A percentile compares a stretch with the other conserved stretches of the same genome.
Evolutionary conservation across 1,139 yeast species (phyloP).

Genomic region (Yamadazyma membranifaciens): DNA sequence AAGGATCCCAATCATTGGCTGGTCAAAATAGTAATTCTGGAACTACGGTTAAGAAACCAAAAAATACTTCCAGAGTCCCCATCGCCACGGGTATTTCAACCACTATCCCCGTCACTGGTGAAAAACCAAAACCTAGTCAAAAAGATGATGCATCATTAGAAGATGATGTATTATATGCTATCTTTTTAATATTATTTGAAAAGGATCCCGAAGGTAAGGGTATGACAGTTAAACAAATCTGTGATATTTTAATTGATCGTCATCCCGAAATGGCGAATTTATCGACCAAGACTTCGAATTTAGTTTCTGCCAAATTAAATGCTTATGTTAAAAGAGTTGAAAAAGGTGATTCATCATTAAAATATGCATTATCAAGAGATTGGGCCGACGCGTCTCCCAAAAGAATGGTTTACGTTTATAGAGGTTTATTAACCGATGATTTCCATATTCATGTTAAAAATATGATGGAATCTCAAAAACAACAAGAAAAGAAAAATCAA

Average conservation of each 20-base stretch:
- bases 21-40: neutral
- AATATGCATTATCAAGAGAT: conserved; percentile 74
- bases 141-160: conserved; percentile 61
- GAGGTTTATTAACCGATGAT: conserved; percentile 71
- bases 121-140: conserved; percentile 68
- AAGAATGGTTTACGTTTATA: conserved; percentile 82
- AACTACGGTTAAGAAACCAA: conserved; percentile 30
- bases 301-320: conserved; percentile 77
- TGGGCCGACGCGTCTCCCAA: conserved; percentile 90
- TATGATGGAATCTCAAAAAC: conserved; percentile 43
- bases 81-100: conserved; percentile 75
- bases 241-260: conserved; percentile 67
- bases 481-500: conserved; percentile 12
- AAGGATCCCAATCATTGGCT: neutral
- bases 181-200: conserved; percentile 67
- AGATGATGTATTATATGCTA: conserved; percentile 73
- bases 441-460: conserved; percentile 67
- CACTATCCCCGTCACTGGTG: conserved; percentile 78
- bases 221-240: conserved; percentile 82
- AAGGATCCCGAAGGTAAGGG: conserved; percentile 68
- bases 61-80: conserved; percentile 42
- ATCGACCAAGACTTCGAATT: conserved; percentile 76
- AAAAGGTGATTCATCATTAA: conserved; percentile 69
- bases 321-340: conserved; percentile 83
- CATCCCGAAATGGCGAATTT: conserved; percentile 82